phyloP scores from a whole-genome alignment of 768 basidiomycete species.

The Xerocomus spinulosus region DNA sequence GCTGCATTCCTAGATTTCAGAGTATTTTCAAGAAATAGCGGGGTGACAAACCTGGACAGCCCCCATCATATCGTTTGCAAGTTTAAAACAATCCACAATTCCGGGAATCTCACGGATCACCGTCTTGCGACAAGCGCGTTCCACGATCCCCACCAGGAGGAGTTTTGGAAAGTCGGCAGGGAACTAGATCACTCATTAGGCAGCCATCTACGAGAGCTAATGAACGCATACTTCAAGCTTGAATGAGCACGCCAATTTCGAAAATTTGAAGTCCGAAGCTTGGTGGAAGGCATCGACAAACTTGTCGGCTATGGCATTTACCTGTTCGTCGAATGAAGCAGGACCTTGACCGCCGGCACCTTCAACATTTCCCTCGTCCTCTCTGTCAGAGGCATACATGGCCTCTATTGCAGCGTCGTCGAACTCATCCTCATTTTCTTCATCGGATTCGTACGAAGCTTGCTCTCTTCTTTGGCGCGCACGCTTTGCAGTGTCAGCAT shows the following conservation, averaged over 20 bases:
- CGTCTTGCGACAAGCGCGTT: slow-evolving; percentile 77
- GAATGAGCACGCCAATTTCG: slow-evolving; percentile 63
- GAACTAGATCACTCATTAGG: slow-evolving; percentile 52
- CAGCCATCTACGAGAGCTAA: background rate
- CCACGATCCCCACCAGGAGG: slow-evolving; percentile 88
- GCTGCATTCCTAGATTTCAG: slow-evolving; percentile 35
- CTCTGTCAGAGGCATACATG: slow-evolving; percentile 48
- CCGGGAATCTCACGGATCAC: slow-evolving; percentile 87
- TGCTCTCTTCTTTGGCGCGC: slow-evolving; percentile 68
- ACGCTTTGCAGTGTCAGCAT: slow-evolving; percentile 75
- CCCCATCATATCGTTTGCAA: slow-evolving; percentile 48
- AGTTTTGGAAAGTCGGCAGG: slow-evolving; percentile 85
- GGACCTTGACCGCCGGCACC: slow-evolving; percentile 21
- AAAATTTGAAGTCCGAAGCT: slow-evolving; percentile 72
- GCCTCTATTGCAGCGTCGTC: slow-evolving; percentile 60
- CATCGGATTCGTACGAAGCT: slow-evolving; percentile 64
- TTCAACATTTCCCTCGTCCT: slow-evolving; percentile 35
- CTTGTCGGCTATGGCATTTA: slow-evolving; percentile 40
- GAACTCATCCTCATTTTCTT: slow-evolving; percentile 43
- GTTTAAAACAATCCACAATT: slow-evolving; percentile 81
- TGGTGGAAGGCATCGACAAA: slow-evolving; percentile 59
- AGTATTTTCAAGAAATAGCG: background rate
- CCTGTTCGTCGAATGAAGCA: slow-evolving; percentile 37
- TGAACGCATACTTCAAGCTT: slow-evolving; percentile 67
- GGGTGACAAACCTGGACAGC: slow-evolving; percentile 38